phyloP scores from a whole-genome alignment of 2,329 filamentous ascomycete species.

The Colletotrichum eremochloae region DNA sequence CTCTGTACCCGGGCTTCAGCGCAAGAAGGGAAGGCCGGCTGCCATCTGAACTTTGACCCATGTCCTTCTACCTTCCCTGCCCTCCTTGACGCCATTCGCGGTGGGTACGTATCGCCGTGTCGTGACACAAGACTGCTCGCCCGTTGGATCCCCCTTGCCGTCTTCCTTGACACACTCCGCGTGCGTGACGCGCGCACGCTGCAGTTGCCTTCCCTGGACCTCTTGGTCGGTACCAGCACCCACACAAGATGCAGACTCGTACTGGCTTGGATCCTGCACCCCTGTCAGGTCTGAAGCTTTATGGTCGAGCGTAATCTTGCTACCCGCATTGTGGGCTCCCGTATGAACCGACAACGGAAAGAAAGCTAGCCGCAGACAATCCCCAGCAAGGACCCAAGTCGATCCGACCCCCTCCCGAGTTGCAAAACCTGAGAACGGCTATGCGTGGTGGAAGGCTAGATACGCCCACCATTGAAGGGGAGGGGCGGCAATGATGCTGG shows the following conservation, averaged over 20 bases:
- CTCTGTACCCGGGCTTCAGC: constrained; percentile 25
- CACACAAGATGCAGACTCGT: constrained; percentile 16
- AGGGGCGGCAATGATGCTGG: constrained; percentile 9
- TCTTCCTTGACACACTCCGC: constrained; percentile 30
- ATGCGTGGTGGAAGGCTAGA: constrained; percentile 29
- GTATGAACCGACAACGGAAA: constrained; percentile 43
- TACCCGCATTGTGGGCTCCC: constrained; percentile 41
- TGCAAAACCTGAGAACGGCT: constrained; percentile 29
- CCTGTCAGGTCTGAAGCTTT: constrained; percentile 41
- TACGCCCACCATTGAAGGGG: constrained; percentile 12
- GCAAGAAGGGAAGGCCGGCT: constrained; percentile 31
- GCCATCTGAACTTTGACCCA: constrained; percentile 42
- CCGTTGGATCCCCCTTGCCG: constrained; percentile 36
- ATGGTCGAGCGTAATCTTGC: constrained; percentile 41
- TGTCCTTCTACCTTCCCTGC: constrained; percentile 24
- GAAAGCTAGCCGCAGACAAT: constrained; percentile 42
- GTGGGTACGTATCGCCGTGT: constrained; percentile 6
- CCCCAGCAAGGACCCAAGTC: constrained; percentile 41
- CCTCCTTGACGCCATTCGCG: constrained; percentile 24
- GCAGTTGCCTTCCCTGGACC: constrained; percentile 12
- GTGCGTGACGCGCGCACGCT: constrained; percentile 12
- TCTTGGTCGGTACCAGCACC: neutral
- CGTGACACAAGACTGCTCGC: constrained; percentile 14
- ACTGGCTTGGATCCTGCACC: constrained; percentile 31
- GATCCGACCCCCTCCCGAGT: constrained; percentile 38